Evolutionary conservation across 2,329 filamentous ascomycete species (phyloP).

Genomic region (Diplocarpon rosae): DNA sequence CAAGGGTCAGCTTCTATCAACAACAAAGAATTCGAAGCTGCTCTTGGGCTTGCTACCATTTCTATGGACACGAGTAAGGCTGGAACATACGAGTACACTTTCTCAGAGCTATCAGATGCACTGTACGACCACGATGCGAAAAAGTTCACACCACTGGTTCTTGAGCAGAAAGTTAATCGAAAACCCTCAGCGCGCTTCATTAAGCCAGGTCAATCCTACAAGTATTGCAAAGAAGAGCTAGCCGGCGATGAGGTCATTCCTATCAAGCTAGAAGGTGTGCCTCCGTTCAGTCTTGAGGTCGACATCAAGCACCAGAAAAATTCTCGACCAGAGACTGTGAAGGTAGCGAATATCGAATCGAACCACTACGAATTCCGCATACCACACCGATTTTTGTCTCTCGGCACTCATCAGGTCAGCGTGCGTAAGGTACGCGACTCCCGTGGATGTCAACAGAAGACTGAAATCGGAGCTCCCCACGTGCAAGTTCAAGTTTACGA

Average conservation of each 20-base stretch:
- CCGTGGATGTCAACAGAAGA: conserved; percentile 73
- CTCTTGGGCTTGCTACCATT: conserved; percentile 64
- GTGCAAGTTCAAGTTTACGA: conserved; percentile 91
- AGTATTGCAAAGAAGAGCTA: conserved; percentile 81
- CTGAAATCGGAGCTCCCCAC: conserved; percentile 57
- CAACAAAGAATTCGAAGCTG: conserved; percentile 65
- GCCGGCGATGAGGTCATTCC: conserved; percentile 79
- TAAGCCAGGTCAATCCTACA: conserved; percentile 85
- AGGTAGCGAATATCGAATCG: conserved; percentile 66
- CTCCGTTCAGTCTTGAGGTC: conserved; percentile 84
- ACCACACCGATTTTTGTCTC: conserved; percentile 70
- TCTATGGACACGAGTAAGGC: conserved; percentile 77
- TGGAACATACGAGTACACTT: conserved; percentile 77
- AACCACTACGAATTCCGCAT: conserved; percentile 72
- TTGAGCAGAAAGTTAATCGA: conserved; percentile 77
- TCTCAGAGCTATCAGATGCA: conserved; percentile 70
- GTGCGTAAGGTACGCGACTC: conserved; percentile 85
- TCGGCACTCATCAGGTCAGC: conserved; percentile 81
- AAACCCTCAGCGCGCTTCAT: conserved; percentile 73
- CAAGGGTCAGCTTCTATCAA: conserved; percentile 54
- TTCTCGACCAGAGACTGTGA: conserved; percentile 67
- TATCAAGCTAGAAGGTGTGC: conserved; percentile 68
- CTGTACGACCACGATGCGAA: conserved; percentile 68
- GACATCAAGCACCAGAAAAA: conserved; percentile 87
- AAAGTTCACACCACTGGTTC: conserved; percentile 52